These are phyloP conservation scores for Caloboletus firmus DNA, from an alignment of 1,284 basidiomycete genomes.

Conservation along the genomic window DNA sequence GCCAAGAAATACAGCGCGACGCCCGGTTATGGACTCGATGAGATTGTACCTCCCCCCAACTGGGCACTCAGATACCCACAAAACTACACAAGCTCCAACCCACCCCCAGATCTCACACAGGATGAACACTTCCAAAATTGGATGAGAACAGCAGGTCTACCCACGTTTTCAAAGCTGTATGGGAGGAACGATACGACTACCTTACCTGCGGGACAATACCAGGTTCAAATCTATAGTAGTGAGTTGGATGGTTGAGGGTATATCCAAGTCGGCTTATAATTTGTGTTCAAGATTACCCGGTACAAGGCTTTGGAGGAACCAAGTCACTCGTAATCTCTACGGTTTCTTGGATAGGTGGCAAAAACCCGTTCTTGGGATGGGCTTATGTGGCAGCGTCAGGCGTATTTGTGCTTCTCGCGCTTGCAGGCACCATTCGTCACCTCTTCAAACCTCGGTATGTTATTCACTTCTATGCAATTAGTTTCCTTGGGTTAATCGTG, in stretches of 20 bases:
- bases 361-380: conserved; percentile 97
- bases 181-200: conserved; percentile 83
- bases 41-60: conserved; percentile 91
- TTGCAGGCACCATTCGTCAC: conserved; percentile 89
- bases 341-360: conserved; percentile 97
- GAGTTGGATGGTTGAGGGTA: conserved; percentile 33
- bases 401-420: conserved; percentile 84
- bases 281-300: conserved; percentile 80
- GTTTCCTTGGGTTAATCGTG: background rate
- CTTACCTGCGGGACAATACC: conserved; percentile 77
- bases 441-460: conserved; percentile 87
- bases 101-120: conserved; percentile 73
- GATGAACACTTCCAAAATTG: conserved; percentile 99
- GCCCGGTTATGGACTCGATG: conserved; percentile 46
- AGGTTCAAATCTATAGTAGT: conserved; percentile 83
- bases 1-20: conserved; percentile 80
- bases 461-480: conserved; percentile 31
- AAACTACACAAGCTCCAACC: conserved; percentile 66
- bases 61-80: conserved; percentile 76
- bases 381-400: conserved; percentile 90
- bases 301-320: conserved; percentile 87
- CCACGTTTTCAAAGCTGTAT: conserved; percentile 95
- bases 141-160: conserved; percentile 98
- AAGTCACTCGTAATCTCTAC: conserved; percentile 98
- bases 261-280: conserved; percentile 8